Conservation (phyloP, 2,329 filamentous ascomycete species). For the Paraphaeosphaeria sporulosa region DNA sequence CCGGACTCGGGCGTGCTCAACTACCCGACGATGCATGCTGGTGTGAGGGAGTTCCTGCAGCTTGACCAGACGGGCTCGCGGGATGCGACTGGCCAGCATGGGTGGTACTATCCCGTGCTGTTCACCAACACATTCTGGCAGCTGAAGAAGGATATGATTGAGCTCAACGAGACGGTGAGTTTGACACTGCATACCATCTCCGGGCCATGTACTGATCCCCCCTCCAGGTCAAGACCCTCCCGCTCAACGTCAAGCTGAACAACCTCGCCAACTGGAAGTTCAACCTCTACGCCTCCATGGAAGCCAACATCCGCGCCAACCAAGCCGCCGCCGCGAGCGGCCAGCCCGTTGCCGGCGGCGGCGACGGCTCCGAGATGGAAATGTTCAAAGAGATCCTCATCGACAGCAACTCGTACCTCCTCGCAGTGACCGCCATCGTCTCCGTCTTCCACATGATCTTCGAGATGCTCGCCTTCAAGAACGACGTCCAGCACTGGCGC, state of each 20-base stretch:
- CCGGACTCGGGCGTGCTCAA: constrained; percentile 77
- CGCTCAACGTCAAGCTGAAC: constrained; percentile 82
- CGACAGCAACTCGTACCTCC: constrained; percentile 91
- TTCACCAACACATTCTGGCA: constrained; percentile 99
- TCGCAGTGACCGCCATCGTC: constrained; percentile 83
- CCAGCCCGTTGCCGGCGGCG: constrained; percentile 73
- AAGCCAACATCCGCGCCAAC: constrained; percentile 85
- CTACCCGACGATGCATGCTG: constrained; percentile 73
- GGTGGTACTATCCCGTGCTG: constrained; percentile 91
- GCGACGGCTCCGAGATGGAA: constrained; percentile 93
- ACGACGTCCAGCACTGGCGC: constrained; percentile 95
- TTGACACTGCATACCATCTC: background rate
- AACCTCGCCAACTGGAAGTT: constrained; percentile 91
- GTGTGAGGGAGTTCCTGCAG: constrained; percentile 77
- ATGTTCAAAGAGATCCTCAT: constrained; percentile 96
- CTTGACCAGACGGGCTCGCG: constrained; percentile 82
- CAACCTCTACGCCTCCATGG: constrained; percentile 80
- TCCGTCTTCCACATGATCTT: constrained; percentile 92
- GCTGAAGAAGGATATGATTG: constrained; percentile 86
- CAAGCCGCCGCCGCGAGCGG: constrained; percentile 79
- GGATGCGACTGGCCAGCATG: constrained; percentile 83
- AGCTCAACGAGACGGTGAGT: constrained; percentile 80
- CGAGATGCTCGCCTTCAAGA: constrained; percentile 95
- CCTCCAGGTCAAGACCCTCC: constrained; percentile 68
- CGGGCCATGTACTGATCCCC: background rate